A percentile compares a stretch with the other conserved stretches of the same genome.
phyloP scores from a whole-genome alignment of 2,329 filamentous ascomycete genomes.

The Huntiella moniliformis region DNA sequence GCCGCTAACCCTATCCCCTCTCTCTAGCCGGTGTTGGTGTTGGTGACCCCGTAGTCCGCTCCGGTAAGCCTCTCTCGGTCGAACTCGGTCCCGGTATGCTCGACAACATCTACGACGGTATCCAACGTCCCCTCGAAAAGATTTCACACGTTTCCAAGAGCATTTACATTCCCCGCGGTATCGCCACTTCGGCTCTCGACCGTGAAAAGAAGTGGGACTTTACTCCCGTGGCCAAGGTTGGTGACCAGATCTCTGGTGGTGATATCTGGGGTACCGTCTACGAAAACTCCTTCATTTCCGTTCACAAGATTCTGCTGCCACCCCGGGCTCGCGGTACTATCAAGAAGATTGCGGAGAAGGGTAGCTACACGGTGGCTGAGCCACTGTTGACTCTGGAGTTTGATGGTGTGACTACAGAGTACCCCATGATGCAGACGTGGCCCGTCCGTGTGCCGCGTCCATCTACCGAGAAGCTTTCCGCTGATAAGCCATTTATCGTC shows the following conservation, averaged over 20 bases:
- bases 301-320: slow-evolving; percentile 84
- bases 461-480: slow-evolving; percentile 76
- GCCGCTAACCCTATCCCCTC: slow-evolving; percentile 7
- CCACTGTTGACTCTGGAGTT: slow-evolving; percentile 95
- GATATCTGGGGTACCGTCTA: slow-evolving; percentile 90
- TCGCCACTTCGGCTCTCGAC: slow-evolving; percentile 71
- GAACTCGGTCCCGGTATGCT: slow-evolving; percentile 92
- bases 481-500: slow-evolving; percentile 81
- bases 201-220: slow-evolving; percentile 94
- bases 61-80: slow-evolving; percentile 90
- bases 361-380: slow-evolving; percentile 82
- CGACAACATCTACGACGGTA: slow-evolving; percentile 99
- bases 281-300: slow-evolving; percentile 86
- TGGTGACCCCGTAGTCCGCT: slow-evolving; percentile 77
- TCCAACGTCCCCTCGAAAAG: slow-evolving; percentile 78
- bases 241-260: slow-evolving; percentile 90
- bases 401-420: slow-evolving; percentile 84
- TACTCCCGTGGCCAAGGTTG: slow-evolving; percentile 76
- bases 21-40: slow-evolving; percentile 72
- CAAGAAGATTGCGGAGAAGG: slow-evolving; percentile 74
- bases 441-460: slow-evolving; percentile 91
- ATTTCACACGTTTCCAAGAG: slow-evolving; percentile 62
- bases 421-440: slow-evolving; percentile 98
- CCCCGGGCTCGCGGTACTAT: slow-evolving; percentile 82
- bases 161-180: slow-evolving; percentile 96